These are phyloP conservation scores for Vishniacozyma victoriae DNA, from an alignment of 768 basidiomycete species.

Conservation along the genomic window DNA sequence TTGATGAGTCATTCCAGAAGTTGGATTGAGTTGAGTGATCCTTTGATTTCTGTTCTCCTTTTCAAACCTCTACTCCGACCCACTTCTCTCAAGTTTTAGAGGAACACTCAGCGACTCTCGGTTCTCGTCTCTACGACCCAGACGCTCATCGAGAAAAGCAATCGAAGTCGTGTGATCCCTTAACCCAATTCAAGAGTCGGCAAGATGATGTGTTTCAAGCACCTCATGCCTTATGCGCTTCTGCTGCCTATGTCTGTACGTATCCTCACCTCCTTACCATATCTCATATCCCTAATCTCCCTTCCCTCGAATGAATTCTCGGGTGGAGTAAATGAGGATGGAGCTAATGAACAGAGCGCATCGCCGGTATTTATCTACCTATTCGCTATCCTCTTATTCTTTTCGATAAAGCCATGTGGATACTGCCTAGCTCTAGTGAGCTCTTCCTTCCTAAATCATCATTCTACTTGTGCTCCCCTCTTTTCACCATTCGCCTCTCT, in stretches of 20 bases:
- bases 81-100: no score
- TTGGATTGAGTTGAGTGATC: no score
- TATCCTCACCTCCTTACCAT: neutral
- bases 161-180: neutral
- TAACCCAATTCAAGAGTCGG: no score
- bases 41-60: no score
- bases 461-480: no score
- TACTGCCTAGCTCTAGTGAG: slow-evolving; percentile 26
- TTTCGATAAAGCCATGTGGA: slow-evolving; percentile 19
- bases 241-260: slow-evolving; percentile 25
- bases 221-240: slow-evolving; percentile 15
- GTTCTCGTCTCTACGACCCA: no score
- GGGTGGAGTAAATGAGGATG: neutral
- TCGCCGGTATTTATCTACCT: slow-evolving; percentile 22
- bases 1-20: no score
- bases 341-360: slow-evolving; percentile 9
- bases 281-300: neutral
- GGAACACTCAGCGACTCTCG: no score
- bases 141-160: neutral
- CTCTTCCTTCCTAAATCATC: neutral
- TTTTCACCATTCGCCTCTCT: neutral
- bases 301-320: neutral
- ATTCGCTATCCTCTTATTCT: slow-evolving; percentile 13
- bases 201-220: slow-evolving; percentile 26
- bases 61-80: no score